Evolutionary conservation across 805 yeast species (phyloP), one percentile per base, ranked within the genome.

Genomic region (Metschnikowia lochheadii): DNA sequence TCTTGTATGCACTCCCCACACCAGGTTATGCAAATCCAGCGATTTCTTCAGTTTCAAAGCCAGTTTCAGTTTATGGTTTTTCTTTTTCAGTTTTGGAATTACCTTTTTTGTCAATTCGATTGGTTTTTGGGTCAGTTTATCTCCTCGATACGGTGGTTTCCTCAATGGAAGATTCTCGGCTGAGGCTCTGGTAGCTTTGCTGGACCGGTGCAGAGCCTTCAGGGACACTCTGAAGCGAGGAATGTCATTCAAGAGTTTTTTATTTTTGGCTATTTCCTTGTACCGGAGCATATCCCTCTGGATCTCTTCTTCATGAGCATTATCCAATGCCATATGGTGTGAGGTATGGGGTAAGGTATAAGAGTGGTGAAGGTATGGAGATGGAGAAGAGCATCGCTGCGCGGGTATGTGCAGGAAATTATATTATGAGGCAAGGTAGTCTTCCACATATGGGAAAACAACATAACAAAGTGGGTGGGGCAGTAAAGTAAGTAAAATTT

Each of bases 281-380:
- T 62, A 66, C 33, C 56, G 46, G 11, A 38, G 44, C 17, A 62
- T 49, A 48, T 66, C 69, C 13, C 44, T 44, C 33, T 56, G 51
- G 17, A 62, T 26, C 38, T 61, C 64, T 13, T 44, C 46, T 14
- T 44, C 46, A 21, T 21, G 45, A n/a, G 38, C 34, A 15, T 14
- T 34, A 18, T 20, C 38, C 45, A 42, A n/a, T 31, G 37, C 23
- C 21, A 38, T 21, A 11, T 11, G 21, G 21, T 20, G 3, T 20
- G 17, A 13, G 23, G 14, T 6, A 18, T n/a, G 32, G 14, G 5
- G 42, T 18, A 39, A 8, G 29, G 29, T 26, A 8, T 26, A 26
- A 26, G 29, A 26, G 11, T 26, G 29, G 29, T 8, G 11, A 26
- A 26, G 29, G 11, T 8, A 4, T 26, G 29, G 29, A 26, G 11